Evolutionary conservation across 345 rosid species (phyloP), one percentile per base, ranked within the genome.

Genomic region (Rhizophora apiculata): DNA sequence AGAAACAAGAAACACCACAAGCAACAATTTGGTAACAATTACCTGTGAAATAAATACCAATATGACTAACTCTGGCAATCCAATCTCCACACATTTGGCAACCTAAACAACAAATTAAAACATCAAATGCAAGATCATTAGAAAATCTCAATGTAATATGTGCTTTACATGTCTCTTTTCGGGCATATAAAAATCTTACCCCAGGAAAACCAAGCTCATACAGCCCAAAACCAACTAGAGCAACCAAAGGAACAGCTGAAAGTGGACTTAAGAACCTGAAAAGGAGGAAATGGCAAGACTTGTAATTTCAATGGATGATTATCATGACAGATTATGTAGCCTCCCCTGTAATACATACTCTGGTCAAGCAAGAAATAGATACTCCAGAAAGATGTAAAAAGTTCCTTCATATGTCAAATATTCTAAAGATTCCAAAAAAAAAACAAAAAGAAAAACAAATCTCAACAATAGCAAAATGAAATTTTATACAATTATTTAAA

Each of bases 131-230:
- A 18, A 43, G 55, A 22, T 31, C 48, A 57, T 56, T 8, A 56
- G 22, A 56, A 56, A 56, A 6, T 24, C 26, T 11, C 22, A 56
- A 43, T 15, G 19, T 15, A 24, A 56, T 56, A 24, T 1, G 0
- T 24, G 30, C 16, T 11, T 15, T 24, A 24, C 36, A 43, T 61
- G 37, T 72, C 59, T 63, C 21, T 6, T 5, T 24, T 11, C 6
- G 30, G 29, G 49, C n/a, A 68, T 32, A 62, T 49, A 29, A 55
- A 54, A 71, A 71, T 74, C 88, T 79, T 86, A 92, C 99, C 86
- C 96, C 97, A 15, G 98, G 98, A 76, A 92, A 96, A 60, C 99
- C 99, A 62, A 96, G 75, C 87, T 92, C 96, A 64, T 92, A 92
- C 31, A 92, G 88, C 76, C 99, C 97, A 77, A 88, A 88, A 76